Conservation (phyloP, 306 rosid genomes). For the peach (Prunus persica) region DNA sequence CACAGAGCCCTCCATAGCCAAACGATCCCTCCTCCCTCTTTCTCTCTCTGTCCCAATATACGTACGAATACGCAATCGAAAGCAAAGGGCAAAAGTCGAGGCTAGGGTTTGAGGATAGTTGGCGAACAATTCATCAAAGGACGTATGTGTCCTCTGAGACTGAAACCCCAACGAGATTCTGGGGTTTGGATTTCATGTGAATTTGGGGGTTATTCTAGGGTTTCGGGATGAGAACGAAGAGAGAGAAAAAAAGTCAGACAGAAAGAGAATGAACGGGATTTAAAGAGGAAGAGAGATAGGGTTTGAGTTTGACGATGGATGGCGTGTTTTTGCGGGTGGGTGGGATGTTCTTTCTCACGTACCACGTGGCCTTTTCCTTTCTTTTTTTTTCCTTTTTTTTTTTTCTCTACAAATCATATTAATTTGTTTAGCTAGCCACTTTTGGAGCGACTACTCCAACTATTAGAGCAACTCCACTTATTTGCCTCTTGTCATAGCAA, state of each 20-base stretch:
- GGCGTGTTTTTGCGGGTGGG: not conserved
- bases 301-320: constrained; percentile 45
- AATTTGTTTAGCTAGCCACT: too few relatives aligned
- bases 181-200: constrained; percentile 47
- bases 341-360: not conserved
- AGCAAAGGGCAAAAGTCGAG: constrained; percentile 9
- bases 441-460: too few relatives aligned
- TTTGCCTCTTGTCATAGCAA: too few relatives aligned
- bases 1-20: constrained; percentile 85
- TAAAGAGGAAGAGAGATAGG: constrained; percentile 31
- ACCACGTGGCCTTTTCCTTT: not conserved
- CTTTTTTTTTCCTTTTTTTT: too few relatives aligned
- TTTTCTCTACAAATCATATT: too few relatives aligned
- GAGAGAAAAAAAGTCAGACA: constrained; percentile 14
- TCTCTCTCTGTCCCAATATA: not conserved
- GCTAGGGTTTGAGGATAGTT: constrained; percentile 31
- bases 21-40: not conserved
- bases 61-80: not conserved
- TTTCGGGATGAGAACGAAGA: constrained; percentile 10
- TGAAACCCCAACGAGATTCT: constrained; percentile 18
- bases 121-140: constrained; percentile 25
- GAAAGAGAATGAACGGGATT: not conserved
- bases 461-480: too few relatives aligned
- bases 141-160: constrained; percentile 7
- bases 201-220: constrained; percentile 26